A percentile compares a stretch with the other conserved stretches of the same genome.
These are phyloP conservation scores for Proliferodiscus dingleyae DNA, from an alignment of 2,329 filamentous ascomycete species.

Conservation along the genomic window DNA sequence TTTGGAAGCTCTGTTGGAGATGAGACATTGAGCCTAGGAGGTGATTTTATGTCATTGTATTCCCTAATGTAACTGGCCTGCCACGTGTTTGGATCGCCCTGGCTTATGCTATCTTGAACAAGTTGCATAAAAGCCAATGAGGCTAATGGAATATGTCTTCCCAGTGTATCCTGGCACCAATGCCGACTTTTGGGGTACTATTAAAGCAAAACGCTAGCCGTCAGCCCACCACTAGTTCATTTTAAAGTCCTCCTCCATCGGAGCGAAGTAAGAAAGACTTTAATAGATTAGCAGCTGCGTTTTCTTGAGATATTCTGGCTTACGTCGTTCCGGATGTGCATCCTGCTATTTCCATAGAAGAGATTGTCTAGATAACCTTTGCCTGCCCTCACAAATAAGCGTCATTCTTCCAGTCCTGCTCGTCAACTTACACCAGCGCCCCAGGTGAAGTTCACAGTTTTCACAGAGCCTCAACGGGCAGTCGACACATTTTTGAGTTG, in stretches of 20 bases:
- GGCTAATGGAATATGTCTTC: no score
- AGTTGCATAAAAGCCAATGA: no score
- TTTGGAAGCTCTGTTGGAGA: no score
- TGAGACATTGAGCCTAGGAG: no score
- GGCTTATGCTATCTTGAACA: no score
- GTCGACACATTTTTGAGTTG: slow-evolving; percentile 4
- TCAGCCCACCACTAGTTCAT: no score
- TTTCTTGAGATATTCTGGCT: background rate
- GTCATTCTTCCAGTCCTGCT: background rate
- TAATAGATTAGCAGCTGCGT: background rate
- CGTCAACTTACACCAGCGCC: slow-evolving; percentile 5
- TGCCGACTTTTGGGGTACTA: no score
- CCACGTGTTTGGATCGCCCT: no score
- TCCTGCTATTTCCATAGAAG: slow-evolving; percentile 1
- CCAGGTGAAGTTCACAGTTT: slow-evolving; percentile 8
- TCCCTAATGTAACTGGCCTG: no score
- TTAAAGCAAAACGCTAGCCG: background rate
- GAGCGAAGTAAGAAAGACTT: slow-evolving; percentile 4
- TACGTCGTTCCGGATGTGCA: slow-evolving; percentile 17
- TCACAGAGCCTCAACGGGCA: slow-evolving; percentile 16
- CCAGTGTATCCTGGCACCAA: no score
- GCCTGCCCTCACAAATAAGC: slow-evolving; percentile 5
- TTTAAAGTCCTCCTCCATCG: slow-evolving; percentile 5
- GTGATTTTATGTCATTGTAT: no score
- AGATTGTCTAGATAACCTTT: slow-evolving; percentile 12